Conservation (phyloP, 306 rosid genomes). For the Pyrus bretschneideri region DNA sequence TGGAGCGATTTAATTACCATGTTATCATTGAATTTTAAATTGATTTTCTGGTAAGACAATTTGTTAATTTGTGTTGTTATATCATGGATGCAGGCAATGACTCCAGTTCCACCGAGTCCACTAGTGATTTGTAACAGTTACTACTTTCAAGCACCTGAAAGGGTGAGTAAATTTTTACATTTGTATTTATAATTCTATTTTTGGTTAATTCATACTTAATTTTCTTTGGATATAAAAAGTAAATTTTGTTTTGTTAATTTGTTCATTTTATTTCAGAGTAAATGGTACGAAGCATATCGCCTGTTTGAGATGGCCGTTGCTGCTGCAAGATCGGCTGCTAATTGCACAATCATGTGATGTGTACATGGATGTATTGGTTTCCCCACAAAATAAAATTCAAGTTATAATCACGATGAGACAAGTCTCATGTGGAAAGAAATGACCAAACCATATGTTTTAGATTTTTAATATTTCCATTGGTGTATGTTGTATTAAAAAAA, state of each 20-base stretch:
- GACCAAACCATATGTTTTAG: no score
- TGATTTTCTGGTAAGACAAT: not conserved
- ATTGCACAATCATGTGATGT: conserved; percentile 1
- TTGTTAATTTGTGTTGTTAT: not conserved
- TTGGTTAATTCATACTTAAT: not conserved
- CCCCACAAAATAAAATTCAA: no score
- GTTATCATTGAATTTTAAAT: not conserved
- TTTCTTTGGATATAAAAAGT: not conserved
- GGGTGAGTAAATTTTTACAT: not conserved
- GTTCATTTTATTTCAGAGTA: not conserved
- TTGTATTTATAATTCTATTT: no score
- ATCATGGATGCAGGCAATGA: not conserved
- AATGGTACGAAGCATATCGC: not conserved
- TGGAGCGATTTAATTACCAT: no score
- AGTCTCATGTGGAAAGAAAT: no score
- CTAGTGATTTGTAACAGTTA: not conserved
- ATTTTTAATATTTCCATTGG: no score
- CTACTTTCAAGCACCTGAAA: not conserved
- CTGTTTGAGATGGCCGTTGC: not conserved
- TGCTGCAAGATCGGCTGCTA: not conserved
- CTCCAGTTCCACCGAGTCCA: not conserved
- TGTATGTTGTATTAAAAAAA: no score
- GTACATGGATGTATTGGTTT: no score
- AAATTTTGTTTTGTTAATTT: not conserved
- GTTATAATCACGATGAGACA: no score